A percentile compares a stretch with the other conserved stretches of the same genome.
These are phyloP conservation scores for Echium plantagineum DNA, from an alignment of 257 asterid genomes.

Conservation along the genomic window DNA sequence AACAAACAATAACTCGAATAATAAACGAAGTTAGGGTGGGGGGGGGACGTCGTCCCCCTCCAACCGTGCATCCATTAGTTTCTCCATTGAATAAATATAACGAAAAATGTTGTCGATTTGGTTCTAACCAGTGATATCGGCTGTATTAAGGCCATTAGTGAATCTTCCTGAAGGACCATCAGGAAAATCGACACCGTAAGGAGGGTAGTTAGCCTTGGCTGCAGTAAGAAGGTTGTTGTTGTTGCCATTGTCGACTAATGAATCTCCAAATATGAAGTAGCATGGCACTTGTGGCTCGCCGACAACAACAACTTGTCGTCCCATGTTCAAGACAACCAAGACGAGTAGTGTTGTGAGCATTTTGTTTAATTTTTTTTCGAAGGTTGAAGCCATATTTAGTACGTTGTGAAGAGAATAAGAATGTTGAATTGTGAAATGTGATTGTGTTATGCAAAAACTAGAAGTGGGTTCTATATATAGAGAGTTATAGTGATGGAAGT, in stretches of 20 bases:
- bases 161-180: conserved; percentile 12
- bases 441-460: too few relatives aligned
- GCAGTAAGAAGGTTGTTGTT: conserved; percentile 11
- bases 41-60: too few relatives aligned
- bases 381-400: too few relatives aligned
- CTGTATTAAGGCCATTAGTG: conserved; percentile 12
- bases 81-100: too few relatives aligned
- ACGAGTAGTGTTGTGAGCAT: neutral
- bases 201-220: conserved; percentile 11
- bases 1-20: too few relatives aligned
- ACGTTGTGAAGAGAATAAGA: neutral
- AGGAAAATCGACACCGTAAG: conserved; percentile 18
- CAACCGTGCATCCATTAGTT: too few relatives aligned
- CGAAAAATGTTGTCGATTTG: too few relatives aligned
- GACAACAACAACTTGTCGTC: neutral
- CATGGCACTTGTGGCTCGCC: conserved; percentile 17
- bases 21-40: too few relatives aligned
- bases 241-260: conserved; percentile 17
- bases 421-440: neutral
- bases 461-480: too few relatives aligned
- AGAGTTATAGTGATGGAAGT: too few relatives aligned
- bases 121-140: conserved; percentile 16
- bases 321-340: neutral
- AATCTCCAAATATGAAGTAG: conserved; percentile 17
- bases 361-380: neutral